Percentiles rank a stretch among this genome's conserved stretches.
These are phyloP conservation scores for Rheum nobile DNA, from an alignment of 148 eudicot species.

Conservation along the genomic window DNA sequence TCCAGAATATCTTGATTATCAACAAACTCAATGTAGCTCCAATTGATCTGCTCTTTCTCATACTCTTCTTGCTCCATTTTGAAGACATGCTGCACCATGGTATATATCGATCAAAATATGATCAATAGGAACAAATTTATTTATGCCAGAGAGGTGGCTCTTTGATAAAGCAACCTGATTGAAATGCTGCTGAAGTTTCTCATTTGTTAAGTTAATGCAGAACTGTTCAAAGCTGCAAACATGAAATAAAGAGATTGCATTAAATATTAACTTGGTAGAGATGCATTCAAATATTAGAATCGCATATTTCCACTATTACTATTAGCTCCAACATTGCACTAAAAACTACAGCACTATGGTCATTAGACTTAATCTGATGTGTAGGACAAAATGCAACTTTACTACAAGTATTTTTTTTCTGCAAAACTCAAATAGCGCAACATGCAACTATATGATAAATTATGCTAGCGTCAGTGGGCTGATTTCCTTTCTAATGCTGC, in stretches of 20 bases:
- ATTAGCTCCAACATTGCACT: neutral
- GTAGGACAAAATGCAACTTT: neutral
- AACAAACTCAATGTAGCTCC: conserved; percentile 99
- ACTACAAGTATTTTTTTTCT: neutral
- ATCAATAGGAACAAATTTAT: neutral
- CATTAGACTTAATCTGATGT: neutral
- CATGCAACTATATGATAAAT: neutral
- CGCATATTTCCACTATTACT: neutral
- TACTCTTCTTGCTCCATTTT: conserved; percentile 99
- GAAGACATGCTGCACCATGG: conserved; percentile 75
- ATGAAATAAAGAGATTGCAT: conserved; percentile 9
- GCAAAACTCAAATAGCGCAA: neutral
- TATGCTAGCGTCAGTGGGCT: neutral
- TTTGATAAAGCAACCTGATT: conserved; percentile 53
- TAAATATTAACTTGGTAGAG: neutral
- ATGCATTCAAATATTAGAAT: neutral
- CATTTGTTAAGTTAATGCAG: conserved; percentile 96
- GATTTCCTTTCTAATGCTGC: neutral
- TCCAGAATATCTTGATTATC: conserved; percentile 92
- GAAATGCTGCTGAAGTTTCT: conserved; percentile 99
- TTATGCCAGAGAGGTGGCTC: neutral
- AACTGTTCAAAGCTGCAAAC: conserved; percentile 92
- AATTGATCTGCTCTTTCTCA: conserved; percentile 87
- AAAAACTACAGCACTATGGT: neutral
- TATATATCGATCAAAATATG: neutral